Conservation (phyloP, 1,284 basidiomycete species). For the Leccinum pallidistipes region DNA sequence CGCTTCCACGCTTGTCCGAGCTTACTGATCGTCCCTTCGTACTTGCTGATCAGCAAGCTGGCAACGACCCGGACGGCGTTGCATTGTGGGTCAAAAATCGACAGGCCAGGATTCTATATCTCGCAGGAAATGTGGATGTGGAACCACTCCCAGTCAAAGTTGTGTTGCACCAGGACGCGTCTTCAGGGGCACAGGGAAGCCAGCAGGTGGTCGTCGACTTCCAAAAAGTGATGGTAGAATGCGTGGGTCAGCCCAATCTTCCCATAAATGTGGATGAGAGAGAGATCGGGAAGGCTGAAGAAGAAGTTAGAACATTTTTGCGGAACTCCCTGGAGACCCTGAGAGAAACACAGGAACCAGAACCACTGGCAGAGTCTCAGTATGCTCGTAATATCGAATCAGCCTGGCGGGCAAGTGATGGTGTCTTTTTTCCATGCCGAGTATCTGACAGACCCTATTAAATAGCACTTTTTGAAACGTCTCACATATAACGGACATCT, state of each 20-base stretch:
- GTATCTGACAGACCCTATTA: neutral
- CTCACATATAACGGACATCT: slow-evolving; percentile 10
- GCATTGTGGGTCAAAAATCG: too few species aligned
- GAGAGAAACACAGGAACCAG: neutral
- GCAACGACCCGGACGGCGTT: too few species aligned
- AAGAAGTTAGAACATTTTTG: slow-evolving; percentile 21
- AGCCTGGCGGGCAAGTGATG: neutral
- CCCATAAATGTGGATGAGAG: neutral
- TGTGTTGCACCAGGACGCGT: too few species aligned
- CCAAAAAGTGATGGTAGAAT: neutral
- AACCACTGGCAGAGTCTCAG: neutral
- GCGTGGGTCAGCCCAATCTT: neutral
- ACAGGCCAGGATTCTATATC: too few species aligned
- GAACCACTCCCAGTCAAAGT: too few species aligned
- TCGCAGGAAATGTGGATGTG: too few species aligned
- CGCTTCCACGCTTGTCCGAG: too few species aligned
- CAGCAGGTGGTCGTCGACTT: too few species aligned
- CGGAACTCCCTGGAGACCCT: neutral
- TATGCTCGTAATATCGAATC: too few species aligned
- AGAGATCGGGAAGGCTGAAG: neutral
- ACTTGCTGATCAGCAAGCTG: too few species aligned
- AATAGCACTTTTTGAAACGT: slow-evolving; percentile 22
- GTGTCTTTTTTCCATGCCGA: neutral
- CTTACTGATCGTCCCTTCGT: too few species aligned
- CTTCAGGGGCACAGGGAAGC: too few species aligned